Base-by-base conservation (phyloP, 2,329 filamentous ascomycete genomes). In the Aspergillus fijiensis region DNA sequence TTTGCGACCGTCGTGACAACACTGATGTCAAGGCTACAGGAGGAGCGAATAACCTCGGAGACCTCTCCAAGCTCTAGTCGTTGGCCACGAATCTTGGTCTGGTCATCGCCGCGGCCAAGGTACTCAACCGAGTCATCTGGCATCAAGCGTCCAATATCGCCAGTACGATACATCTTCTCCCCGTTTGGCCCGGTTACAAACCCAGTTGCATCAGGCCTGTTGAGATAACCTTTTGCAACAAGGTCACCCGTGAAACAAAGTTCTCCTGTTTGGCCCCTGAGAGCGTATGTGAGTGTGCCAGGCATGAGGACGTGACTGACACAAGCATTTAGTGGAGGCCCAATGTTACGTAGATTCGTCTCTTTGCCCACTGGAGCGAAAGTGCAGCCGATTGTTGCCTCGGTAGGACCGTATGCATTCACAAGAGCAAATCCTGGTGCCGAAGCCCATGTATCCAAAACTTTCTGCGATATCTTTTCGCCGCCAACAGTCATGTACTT, bases 51-150 rank as follows among this genome's bases (percentile, higher is more conserved):
- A 2, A 71, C 67, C 55, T 74, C 72, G 1, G 67, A 70, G 53
- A 96, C 89, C 70, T 96, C 92, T 1, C 85, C 85, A 11, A 92
- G 83, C 71, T 96, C 92, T 27, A 96, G 87, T 56, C 92, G 82
- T 67, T 94, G 89, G 0, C 92, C 92, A 45, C 91, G 85, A 14
- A 96, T 83, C 72, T 96, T 96, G 58, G 96, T 82, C 72, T 96
- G 92, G 61, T 90, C 89, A 66, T 96, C 92, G 16, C 89, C 80
- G 48, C 92, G 84, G 5, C 91, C 90, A 10, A 87, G 76, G 42
- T 94, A 91, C 6, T 91, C 77, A 4, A 96, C 80, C 0, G 87
- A 89, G 0, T 89, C 89, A 68, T 95, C 89, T 0, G 85, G 80
- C 10, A 96, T 84, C 77, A 96, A 85, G 16, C 91, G 83, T 0